Base-by-base conservation (phyloP, 2,329 filamentous ascomycete genomes). In the Colletotrichum eremochloae region DNA sequence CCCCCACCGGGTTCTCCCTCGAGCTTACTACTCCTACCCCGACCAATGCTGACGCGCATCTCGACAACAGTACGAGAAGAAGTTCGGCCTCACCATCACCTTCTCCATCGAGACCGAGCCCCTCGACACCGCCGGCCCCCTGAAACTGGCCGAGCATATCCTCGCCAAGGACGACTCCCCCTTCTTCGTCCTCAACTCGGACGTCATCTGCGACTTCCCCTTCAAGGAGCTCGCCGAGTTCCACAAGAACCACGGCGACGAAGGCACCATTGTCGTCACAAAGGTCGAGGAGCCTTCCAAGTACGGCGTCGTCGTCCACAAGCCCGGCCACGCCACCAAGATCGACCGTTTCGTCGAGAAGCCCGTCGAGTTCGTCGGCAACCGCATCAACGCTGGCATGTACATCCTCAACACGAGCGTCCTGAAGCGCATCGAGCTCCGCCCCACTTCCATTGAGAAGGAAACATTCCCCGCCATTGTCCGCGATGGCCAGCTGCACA, bases 281-380 rank as follows among this genome's bases (percentile, higher is more conserved):
- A 99, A 98, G 89, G 96, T 99, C 65, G 96, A 99, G 86, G 96
- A 99, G 85, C 96, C 96, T 55, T 97, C 94, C 81, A 99, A 99
- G 86, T 99, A 98, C 83, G 96, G 96, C 90, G 96, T 99, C 77
- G 92, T 99, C 68, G 96, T 99, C 40, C 96, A 98, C 91, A 96
- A 97, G 88, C 94, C 95, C 74, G 93, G 92, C 83, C 94, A 97
- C 85, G 86, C 94, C 67, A 94, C 94, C 58, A 91, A 94, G 81
- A 98, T 99, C 83, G 96, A 99, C 85, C 95, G 96, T 77, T 99
- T 99, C 86, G 96, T 99, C 77, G 96, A 99, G 90, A 99, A 99
- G 89, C 96, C 96, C 48, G 94, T 98, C 81, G 94, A 98, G 86
- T 98, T 98, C 81, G 96, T 98, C 71, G 96, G 96, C 79, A 98